A percentile compares a stretch with the other conserved stretches of the same genome.
These are phyloP conservation scores for Chiua sp. DNA, from an alignment of 1,284 basidiomycete genomes.

Conservation along the genomic window DNA sequence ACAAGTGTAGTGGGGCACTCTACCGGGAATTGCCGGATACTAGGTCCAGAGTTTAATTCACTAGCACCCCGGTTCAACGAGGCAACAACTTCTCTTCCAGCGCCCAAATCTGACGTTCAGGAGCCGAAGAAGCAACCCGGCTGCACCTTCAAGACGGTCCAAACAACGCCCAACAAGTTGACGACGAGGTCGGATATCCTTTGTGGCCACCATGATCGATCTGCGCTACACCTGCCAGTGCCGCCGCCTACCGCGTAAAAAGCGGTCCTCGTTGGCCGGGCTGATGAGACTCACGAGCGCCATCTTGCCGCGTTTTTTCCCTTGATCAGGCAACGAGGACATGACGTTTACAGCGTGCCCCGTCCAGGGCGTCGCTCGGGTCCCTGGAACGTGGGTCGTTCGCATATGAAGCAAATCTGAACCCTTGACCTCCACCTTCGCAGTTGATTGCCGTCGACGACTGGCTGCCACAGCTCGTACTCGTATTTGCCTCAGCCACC, in stretches of 20 bases:
- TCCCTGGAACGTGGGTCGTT: conserved; percentile 27
- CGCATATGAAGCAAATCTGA: not conserved
- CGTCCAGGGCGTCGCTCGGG: not conserved
- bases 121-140: not conserved
- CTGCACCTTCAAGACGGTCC: not conserved
- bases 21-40: too few relatives aligned
- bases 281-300: not conserved
- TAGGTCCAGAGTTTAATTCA: too few relatives aligned
- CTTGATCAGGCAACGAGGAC: not conserved
- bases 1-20: too few relatives aligned
- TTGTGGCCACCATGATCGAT: not conserved
- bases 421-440: conserved; percentile 20
- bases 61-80: too few relatives aligned
- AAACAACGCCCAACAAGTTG: not conserved
- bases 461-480: conserved; percentile 24
- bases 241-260: not conserved
- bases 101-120: too few relatives aligned
- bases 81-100: too few relatives aligned
- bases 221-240: not conserved
- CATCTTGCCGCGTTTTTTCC: not conserved
- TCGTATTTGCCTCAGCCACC: not conserved
- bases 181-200: not conserved
- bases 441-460: conserved; percentile 3
- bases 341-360: conserved; percentile 20
- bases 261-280: not conserved